These are phyloP conservation scores for Calonectria leucothoes DNA, from an alignment of 2,329 filamentous ascomycete genomes.

Conservation along the genomic window DNA sequence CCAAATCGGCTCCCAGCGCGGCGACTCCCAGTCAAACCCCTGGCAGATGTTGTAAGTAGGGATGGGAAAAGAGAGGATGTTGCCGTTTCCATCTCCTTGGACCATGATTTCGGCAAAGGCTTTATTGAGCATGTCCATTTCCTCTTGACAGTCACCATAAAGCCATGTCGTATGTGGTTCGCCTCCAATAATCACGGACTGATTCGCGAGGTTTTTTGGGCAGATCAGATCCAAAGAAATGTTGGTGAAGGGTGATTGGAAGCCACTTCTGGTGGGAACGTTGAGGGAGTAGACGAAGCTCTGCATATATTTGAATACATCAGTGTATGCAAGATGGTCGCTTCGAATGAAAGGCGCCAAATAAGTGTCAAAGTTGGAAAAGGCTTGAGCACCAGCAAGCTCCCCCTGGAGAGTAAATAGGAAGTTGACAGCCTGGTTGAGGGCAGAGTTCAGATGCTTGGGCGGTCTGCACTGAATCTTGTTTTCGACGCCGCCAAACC, in stretches of 20 bases:
- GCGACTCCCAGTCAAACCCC: constrained; percentile 38
- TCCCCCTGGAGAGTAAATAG: constrained; percentile 38
- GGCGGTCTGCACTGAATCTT: constrained; percentile 40
- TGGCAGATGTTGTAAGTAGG: constrained; percentile 38
- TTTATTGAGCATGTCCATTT: constrained; percentile 41
- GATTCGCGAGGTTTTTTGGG: constrained; percentile 27
- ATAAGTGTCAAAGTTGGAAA: constrained; percentile 40
- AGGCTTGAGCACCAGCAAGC: constrained; percentile 34
- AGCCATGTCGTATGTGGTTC: constrained; percentile 29
- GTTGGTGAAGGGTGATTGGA: constrained; percentile 40
- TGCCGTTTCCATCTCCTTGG: constrained; percentile 38
- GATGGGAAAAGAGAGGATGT: constrained; percentile 40
- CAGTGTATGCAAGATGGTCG: constrained; percentile 30
- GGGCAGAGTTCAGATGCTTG: constrained; percentile 38
- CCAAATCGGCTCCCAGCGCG: constrained; percentile 39
- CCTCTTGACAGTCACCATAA: constrained; percentile 38
- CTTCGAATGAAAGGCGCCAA: constrained; percentile 35
- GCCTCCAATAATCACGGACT: constrained; percentile 34
- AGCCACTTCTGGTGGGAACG: constrained; percentile 39
- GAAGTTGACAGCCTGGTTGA: constrained; percentile 41
- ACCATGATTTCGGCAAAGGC: constrained; percentile 41
- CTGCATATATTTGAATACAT: constrained; percentile 39
- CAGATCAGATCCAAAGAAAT: constrained; percentile 36
- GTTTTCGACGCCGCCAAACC: constrained; percentile 38
- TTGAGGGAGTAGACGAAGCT: constrained; percentile 42